These are phyloP conservation scores for Apiotrichum sp. DNA, from an alignment of 1,284 basidiomycete genomes.

Conservation along the genomic window DNA sequence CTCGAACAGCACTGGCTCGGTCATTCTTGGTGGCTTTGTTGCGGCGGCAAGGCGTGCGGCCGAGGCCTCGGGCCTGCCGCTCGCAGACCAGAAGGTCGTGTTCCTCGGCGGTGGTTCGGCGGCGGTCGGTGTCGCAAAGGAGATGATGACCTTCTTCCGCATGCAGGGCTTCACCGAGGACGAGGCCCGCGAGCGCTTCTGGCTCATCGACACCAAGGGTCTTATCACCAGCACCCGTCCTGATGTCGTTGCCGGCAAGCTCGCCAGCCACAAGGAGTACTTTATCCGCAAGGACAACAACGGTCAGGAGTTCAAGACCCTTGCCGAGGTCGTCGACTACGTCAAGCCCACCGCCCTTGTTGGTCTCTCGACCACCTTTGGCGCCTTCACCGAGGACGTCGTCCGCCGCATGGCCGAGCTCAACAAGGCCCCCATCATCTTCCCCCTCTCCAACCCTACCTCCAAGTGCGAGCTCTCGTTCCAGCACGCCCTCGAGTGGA, in stretches of 20 bases:
- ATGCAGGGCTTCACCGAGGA: slow-evolving; percentile 64
- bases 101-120: slow-evolving; percentile 58
- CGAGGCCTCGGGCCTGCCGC: slow-evolving; percentile 61
- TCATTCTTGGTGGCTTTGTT: slow-evolving; percentile 83
- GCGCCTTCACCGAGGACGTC: slow-evolving; percentile 71
- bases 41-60: slow-evolving; percentile 76
- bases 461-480: slow-evolving; percentile 68
- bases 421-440: slow-evolving; percentile 76
- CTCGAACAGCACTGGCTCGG: slow-evolving; percentile 72
- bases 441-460: slow-evolving; percentile 93
- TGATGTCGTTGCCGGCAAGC: slow-evolving; percentile 52
- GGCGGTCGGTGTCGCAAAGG: slow-evolving; percentile 66
- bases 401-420: slow-evolving; percentile 76
- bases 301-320: slow-evolving; percentile 65
- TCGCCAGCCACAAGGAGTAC: slow-evolving; percentile 74
- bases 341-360: slow-evolving; percentile 87
- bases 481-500: slow-evolving; percentile 71
- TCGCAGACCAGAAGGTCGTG: slow-evolving; percentile 75
- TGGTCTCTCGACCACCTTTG: slow-evolving; percentile 80
- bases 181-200: slow-evolving; percentile 72
- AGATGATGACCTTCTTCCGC: slow-evolving; percentile 83
- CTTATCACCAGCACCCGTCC: slow-evolving; percentile 65
- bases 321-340: slow-evolving; percentile 74
- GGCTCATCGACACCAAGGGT: slow-evolving; percentile 75
- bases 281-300: slow-evolving; percentile 75